A percentile compares a stretch with the other conserved stretches of the same genome.
Evolutionary conservation across 768 basidiomycete species (phyloP).

Genomic region (Gloeopeniophorella convolvens): DNA sequence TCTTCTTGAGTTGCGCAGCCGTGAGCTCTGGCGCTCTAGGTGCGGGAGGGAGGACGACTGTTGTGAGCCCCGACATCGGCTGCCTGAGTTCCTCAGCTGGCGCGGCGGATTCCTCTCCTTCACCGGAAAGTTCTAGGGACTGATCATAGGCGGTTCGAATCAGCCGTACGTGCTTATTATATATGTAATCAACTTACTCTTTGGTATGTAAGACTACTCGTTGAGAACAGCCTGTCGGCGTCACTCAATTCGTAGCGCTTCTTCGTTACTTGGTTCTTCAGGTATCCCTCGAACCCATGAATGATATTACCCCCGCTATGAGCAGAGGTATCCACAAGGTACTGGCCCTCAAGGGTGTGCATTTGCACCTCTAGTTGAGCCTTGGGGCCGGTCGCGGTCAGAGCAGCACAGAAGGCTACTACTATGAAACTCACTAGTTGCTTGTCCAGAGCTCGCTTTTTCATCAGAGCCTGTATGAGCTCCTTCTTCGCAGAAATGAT

Average conservation of each 20-base stretch:
- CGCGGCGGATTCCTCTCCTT: conserved; percentile 56
- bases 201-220: conserved; percentile 68
- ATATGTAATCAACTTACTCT: conserved; percentile 42
- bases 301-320: conserved; percentile 84
- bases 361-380: conserved; percentile 74
- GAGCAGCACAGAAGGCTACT: neutral
- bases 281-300: conserved; percentile 80
- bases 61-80: conserved; percentile 66
- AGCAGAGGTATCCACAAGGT: conserved; percentile 69
- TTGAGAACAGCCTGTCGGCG: conserved; percentile 74
- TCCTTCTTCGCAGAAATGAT: conserved; percentile 75
- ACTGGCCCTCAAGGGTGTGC: conserved; percentile 68
- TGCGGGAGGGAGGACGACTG: conserved; percentile 72
- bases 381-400: conserved; percentile 31
- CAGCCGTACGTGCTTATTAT: neutral
- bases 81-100: conserved; percentile 65
- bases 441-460: conserved; percentile 70
- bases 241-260: conserved; percentile 74
- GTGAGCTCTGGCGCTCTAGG: conserved; percentile 60
- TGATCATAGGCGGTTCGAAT: conserved; percentile 27
- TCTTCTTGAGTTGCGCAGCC: conserved; percentile 68
- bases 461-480: conserved; percentile 63
- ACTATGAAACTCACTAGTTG: conserved; percentile 49
- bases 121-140: conserved; percentile 72
- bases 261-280: conserved; percentile 68